phyloP scores from a whole-genome alignment of 2,329 filamentous ascomycete genomes.

The Scedosporium boydii region DNA sequence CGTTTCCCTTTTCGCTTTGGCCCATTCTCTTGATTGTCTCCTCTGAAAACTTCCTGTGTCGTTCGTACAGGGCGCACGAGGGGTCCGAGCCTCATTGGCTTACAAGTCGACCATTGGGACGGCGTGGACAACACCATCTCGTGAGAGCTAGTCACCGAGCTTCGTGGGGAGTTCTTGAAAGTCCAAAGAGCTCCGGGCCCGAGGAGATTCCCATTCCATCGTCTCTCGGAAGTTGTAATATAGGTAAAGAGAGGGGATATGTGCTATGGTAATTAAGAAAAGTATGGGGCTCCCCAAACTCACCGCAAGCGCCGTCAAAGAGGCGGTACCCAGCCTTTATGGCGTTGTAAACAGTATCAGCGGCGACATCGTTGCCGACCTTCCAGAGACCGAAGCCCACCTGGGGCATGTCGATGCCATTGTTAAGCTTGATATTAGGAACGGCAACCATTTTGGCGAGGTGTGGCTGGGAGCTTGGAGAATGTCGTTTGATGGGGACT shows the following conservation, averaged over 20 bases:
- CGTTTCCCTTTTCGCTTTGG: not conserved
- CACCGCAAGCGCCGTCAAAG: slow-evolving; percentile 51
- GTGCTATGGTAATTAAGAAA: not conserved
- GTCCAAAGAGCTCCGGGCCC: not conserved
- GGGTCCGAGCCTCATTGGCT: not conserved
- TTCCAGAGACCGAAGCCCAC: slow-evolving; percentile 79
- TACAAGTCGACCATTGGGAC: not conserved
- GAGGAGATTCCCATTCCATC: not conserved
- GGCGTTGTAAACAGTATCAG: slow-evolving; percentile 70
- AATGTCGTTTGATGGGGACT: not conserved
- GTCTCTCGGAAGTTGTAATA: not conserved
- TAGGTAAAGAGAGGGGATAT: not conserved
- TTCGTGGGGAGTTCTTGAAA: not conserved
- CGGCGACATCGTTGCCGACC: slow-evolving; percentile 62
- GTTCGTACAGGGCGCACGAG: not conserved
- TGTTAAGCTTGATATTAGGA: slow-evolving; percentile 48
- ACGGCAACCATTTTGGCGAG: slow-evolving; percentile 8
- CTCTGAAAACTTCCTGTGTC: not conserved
- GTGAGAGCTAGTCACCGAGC: not conserved
- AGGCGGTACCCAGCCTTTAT: slow-evolving; percentile 55
- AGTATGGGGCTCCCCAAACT: slow-evolving; percentile 17
- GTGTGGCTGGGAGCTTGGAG: not conserved
- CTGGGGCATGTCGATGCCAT: slow-evolving; percentile 61
- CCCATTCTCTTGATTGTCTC: not conserved
- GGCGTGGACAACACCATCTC: not conserved